These are phyloP conservation scores for Rhododendron simsii DNA, from an alignment of 148 eudicot species.

Conservation along the genomic window DNA sequence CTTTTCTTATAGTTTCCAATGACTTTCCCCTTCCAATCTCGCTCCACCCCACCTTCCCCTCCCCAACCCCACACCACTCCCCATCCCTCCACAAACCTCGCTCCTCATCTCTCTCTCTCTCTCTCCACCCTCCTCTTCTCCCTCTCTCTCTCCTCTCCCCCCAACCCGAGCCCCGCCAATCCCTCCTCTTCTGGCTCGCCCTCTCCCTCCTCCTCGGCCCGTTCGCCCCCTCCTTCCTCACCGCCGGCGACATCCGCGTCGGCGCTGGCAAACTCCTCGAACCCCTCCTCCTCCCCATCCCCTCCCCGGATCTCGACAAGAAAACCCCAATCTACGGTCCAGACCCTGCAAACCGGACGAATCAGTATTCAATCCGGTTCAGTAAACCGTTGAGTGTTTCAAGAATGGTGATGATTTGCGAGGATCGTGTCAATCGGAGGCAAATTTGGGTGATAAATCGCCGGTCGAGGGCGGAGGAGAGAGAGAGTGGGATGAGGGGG, in stretches of 20 bases:
- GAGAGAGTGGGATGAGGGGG: slow-evolving; percentile 66
- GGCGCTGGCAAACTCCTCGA: slow-evolving; percentile 47
- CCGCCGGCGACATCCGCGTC: slow-evolving; percentile 74
- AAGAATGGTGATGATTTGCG: neutral
- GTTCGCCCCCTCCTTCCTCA: slow-evolving; percentile 71
- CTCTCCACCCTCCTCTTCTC: slow-evolving; percentile 44
- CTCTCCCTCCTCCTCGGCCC: slow-evolving; percentile 80
- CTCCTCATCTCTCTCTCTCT: slow-evolving; percentile 37
- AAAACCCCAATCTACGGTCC: slow-evolving; percentile 26
- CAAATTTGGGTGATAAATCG: slow-evolving; percentile 1
- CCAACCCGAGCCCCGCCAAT: slow-evolving; percentile 50
- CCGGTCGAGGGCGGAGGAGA: slow-evolving; percentile 25
- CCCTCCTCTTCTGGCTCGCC: slow-evolving; percentile 58
- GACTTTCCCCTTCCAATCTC: no score
- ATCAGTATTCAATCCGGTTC: slow-evolving; percentile 12
- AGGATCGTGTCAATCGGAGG: slow-evolving; percentile 7
- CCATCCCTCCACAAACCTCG: slow-evolving; percentile 32
- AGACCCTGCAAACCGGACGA: slow-evolving; percentile 39
- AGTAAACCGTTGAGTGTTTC: neutral
- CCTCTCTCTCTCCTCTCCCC: slow-evolving; percentile 34
- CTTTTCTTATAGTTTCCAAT: no score
- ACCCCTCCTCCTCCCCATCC: slow-evolving; percentile 14
- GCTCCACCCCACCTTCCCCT: slow-evolving; percentile 22
- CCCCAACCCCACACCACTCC: slow-evolving; percentile 14
- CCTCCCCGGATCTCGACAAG: slow-evolving; percentile 24